Evolutionary conservation across 2,329 filamentous ascomycete genomes (phyloP).

Genomic region (Fusarium decemcellulare): DNA sequence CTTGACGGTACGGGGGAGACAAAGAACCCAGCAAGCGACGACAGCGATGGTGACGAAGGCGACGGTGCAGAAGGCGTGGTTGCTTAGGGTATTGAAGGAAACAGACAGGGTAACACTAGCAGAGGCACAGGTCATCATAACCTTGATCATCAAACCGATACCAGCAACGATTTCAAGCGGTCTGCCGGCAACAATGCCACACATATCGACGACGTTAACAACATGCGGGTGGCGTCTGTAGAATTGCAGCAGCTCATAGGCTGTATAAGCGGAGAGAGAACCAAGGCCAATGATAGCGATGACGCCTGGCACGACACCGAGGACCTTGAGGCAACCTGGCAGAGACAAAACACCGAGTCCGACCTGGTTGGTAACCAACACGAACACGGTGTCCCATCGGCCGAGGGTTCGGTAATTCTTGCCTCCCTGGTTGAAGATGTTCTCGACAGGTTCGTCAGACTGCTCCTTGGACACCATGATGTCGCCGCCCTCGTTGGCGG

Average conservation of each 20-base stretch:
- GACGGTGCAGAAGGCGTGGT: constrained; percentile 73
- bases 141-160: constrained; percentile 78
- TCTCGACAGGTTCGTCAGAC: constrained; percentile 34
- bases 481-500: constrained; percentile 22
- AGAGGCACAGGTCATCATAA: constrained; percentile 77
- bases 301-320: constrained; percentile 76
- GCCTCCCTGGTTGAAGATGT: constrained; percentile 48
- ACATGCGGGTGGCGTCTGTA: constrained; percentile 78
- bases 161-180: constrained; percentile 50
- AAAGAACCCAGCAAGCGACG: constrained; percentile 71
- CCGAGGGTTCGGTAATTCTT: constrained; percentile 48
- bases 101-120: constrained; percentile 76
- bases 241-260: constrained; percentile 70
- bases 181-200: constrained; percentile 61
- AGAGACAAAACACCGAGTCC: constrained; percentile 69
- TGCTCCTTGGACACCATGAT: constrained; percentile 30
- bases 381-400: constrained; percentile 47
- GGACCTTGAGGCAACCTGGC: constrained; percentile 76
- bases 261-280: constrained; percentile 73
- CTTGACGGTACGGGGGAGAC: constrained; percentile 75
- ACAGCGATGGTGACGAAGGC: constrained; percentile 74
- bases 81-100: constrained; percentile 76
- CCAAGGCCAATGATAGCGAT: constrained; percentile 76
- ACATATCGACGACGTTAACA: constrained; percentile 79
- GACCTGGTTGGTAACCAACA: constrained; percentile 49